Conservation (phyloP, 2,329 filamentous ascomycete species). For the Domatiomyces globalis region DNA sequence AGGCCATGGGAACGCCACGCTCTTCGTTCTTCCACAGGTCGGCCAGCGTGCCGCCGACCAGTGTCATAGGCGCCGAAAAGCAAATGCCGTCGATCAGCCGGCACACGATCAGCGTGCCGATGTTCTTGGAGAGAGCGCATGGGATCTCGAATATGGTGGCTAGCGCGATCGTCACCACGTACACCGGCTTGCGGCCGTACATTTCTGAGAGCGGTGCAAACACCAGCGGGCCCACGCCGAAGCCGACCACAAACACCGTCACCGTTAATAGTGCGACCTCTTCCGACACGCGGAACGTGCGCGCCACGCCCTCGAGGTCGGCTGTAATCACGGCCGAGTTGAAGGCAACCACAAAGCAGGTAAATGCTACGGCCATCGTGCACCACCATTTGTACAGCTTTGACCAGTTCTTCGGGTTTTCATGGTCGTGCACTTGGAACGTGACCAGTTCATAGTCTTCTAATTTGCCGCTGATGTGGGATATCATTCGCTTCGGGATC, state of each 20-base stretch:
- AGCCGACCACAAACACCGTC: constrained; percentile 66
- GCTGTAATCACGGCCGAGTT: constrained; percentile 64
- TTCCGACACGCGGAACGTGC: constrained; percentile 53
- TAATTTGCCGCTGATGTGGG: constrained; percentile 40
- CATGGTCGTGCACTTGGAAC: constrained; percentile 56
- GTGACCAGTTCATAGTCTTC: constrained; percentile 51
- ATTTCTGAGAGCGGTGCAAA: constrained; percentile 71
- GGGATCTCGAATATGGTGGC: constrained; percentile 71
- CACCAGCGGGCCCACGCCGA: constrained; percentile 64
- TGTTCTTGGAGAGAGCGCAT: constrained; percentile 62
- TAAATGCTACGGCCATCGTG: constrained; percentile 69
- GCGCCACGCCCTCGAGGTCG: constrained; percentile 49
- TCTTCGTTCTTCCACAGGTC: constrained; percentile 79
- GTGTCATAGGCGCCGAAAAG: constrained; percentile 74
- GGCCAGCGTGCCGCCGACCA: constrained; percentile 68
- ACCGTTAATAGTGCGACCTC: constrained; percentile 62
- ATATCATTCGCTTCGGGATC: constrained; percentile 42
- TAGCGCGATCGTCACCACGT: constrained; percentile 51
- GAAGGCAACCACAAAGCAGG: constrained; percentile 61
- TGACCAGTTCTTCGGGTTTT: constrained; percentile 76
- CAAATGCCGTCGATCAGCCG: constrained; percentile 68
- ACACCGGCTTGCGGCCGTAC: constrained; percentile 56
- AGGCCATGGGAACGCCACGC: constrained; percentile 73
- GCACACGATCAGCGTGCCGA: constrained; percentile 60
- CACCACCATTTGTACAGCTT: constrained; percentile 61